Evolutionary conservation across 2,329 filamentous ascomycete species (phyloP).

Genomic region (Claviceps sp.): DNA sequence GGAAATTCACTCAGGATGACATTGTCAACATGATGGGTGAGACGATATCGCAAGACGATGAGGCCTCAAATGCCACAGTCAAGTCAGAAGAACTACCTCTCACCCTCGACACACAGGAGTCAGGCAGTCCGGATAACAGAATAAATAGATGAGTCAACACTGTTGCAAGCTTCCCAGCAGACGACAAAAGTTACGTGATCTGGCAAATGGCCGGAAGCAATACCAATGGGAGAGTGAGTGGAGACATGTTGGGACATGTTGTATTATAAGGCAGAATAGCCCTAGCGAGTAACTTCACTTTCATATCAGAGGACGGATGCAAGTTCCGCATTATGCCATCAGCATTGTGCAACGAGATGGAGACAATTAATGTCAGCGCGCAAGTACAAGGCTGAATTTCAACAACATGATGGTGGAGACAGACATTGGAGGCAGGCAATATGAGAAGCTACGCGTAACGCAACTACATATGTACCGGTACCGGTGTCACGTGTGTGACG

Average conservation of each 20-base stretch:
- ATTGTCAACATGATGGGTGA: constrained; percentile 21
- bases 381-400: too few relatives aligned
- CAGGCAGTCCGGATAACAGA: constrained; percentile 3
- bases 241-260: neutral
- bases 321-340: neutral
- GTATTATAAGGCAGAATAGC: neutral
- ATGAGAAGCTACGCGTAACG: too few relatives aligned
- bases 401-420: too few relatives aligned
- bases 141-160: constrained; percentile 8
- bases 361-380: too few relatives aligned
- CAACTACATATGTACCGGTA: too few relatives aligned
- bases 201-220: neutral
- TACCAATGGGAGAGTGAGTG: neutral
- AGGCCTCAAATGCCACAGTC: neutral
- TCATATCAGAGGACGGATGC: neutral
- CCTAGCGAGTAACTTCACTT: neutral
- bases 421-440: too few relatives aligned
- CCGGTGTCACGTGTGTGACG: too few relatives aligned
- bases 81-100: neutral
- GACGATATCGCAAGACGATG: constrained; percentile 6
- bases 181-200: constrained; percentile 5
- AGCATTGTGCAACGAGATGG: too few relatives aligned
- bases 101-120: neutral
- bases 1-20: constrained; percentile 22
- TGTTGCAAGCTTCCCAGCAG: constrained; percentile 7